Base-by-base conservation (phyloP, 495 filamentous ascomycete species). In the Xylaria telfairii region DNA sequence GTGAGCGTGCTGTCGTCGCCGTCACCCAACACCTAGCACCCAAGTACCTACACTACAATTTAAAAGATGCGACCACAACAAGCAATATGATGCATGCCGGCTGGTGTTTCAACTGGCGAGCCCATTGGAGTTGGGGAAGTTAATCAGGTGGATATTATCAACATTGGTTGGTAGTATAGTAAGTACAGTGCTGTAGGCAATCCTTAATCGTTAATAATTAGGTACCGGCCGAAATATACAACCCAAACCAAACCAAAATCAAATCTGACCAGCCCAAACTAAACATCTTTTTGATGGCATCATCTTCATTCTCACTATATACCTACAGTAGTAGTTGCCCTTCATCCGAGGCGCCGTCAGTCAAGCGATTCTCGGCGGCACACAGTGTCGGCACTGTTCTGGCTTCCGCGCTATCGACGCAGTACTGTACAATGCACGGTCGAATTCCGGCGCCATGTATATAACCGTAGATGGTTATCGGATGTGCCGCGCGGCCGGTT, bases 101-200 rank as follows among this genome's bases (percentile, higher is more conserved):
- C 47, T 32, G 61, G 17, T 28, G 61, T 64, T 64, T 64, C 41
- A 64, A 64, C 28, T 46, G 61, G 41, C 24, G 61, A 64, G 41
- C 30, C 61, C 28, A 24, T 44, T 26, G 34, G n/a, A 61, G 6
- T 30, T 13, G 24, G 21, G 13, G 13, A 46, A 19, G 39, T 37
- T 24, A 34, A 60, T 60, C 19, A 10, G 32, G 8, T 39, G 34
- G 34, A 37, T 37, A 8, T 37, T 4, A 37, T 37, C 34, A 32
- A 57, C 3, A 26, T 53, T 4, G 12, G 21, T 13, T 5, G 4
- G 2, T 46, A n/a, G 10, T 4, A 6, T 46, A 15, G 10, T 46
- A 2, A n/a, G 44, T 6, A 2, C 4, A 10, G 19, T 4, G 10
- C 19, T 13, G 44, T 2, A 4, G 10, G 56, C 30, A 6, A n/a